phyloP scores from a whole-genome alignment of 2,329 filamentous ascomycete genomes.

The Mycosphaerella arachidis region DNA sequence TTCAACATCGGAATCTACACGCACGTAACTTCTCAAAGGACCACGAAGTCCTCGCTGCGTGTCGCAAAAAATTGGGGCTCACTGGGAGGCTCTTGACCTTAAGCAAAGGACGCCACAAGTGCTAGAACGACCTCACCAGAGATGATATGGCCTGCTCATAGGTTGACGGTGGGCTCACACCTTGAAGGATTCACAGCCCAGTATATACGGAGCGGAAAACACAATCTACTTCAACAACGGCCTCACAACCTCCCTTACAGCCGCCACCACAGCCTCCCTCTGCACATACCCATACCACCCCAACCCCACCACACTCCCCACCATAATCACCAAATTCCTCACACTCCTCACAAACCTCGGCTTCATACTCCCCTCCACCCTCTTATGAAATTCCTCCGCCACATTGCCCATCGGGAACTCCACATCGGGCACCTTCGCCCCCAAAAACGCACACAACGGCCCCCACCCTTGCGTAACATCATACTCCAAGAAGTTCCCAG shows the following conservation, averaged over 20 bases:
- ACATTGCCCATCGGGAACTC: neutral
- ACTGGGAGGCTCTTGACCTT: too few species aligned
- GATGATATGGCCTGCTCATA: too few species aligned
- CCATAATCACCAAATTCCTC: neutral
- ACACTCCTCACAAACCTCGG: neutral
- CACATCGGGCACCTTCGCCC: neutral
- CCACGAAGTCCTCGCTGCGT: too few species aligned
- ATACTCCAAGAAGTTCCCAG: neutral
- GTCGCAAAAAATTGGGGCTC: too few species aligned
- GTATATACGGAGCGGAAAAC: too few species aligned
- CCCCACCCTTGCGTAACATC: conserved; percentile 3
- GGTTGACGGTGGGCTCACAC: too few species aligned
- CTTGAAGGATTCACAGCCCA: too few species aligned
- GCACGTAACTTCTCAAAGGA: too few species aligned
- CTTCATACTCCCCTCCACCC: neutral
- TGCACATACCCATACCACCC: neutral
- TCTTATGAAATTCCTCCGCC: neutral
- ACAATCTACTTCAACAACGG: neutral
- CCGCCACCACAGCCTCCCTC: neutral
- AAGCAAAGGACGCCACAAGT: too few species aligned
- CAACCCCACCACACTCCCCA: neutral
- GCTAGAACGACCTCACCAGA: too few species aligned
- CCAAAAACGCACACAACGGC: neutral
- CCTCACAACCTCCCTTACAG: neutral
- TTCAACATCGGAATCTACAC: too few species aligned